Base-by-base conservation (phyloP, 139 green algal species). In the Diplosphaera chodatii region DNA sequence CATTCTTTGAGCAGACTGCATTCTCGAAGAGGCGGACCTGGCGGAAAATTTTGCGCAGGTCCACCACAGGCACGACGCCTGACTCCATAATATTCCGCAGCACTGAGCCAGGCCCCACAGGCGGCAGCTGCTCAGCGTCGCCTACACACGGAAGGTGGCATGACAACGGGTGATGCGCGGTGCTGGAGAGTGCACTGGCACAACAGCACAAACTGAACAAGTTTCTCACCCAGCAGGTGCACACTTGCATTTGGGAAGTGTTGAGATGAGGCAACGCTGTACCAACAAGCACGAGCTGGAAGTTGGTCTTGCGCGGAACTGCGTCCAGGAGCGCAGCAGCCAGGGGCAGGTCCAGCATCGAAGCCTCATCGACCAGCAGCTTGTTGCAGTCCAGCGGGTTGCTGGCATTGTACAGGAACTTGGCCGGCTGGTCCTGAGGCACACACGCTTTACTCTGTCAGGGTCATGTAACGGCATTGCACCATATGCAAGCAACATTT, bases 61-160 rank as follows among this genome's bases (percentile, higher is more conserved):
- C 77, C 16, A 93, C 75, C 32, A 80, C 80, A 10, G 88, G 84
- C 23, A 89, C 77, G 4, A 82, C 66, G 15, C 75, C 69, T 3
- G 76, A 83, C 23, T 71, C 64, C 27, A 91, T 83, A 4, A 84
- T 59, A 34, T 77, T 80, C 1, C 75, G 32, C 55, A 95, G 77
- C 28, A 93, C 73, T 1, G 67, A 63, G 31, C 90, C 90, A 1
- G 90, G 75, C 0, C 88, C 88, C 25, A 96, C 84, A 6, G 88
- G 83, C 1, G 89, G 91, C 73, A 96, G 86, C 87, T 96, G 91
- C 78, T 96, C 87, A 10, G 83, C 80, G 73, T 96, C 91, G n/a
- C 91, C 74, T 79, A 64, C 64, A 64, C 27, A 10, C 10, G 37
- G 10, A 48, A 48, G 37, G 37, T 21, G 8, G 8, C 13, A 8